These are phyloP conservation scores for Carex pumila DNA, from an alignment of 176 grass and related monocot species.

Conservation along the genomic window DNA sequence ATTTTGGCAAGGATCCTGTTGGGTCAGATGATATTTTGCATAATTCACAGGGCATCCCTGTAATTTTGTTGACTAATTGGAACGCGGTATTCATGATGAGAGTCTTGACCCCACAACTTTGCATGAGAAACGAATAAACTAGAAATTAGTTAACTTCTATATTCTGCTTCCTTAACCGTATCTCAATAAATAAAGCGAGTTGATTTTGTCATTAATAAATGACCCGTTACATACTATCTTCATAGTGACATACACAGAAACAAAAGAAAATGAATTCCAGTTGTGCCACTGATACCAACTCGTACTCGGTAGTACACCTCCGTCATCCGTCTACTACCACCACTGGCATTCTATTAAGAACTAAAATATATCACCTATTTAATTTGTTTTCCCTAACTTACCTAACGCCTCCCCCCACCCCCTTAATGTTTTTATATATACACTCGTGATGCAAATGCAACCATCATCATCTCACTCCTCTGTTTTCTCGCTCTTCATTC, in stretches of 20 bases:
- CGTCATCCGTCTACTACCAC: slow-evolving; percentile 7
- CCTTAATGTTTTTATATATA: background rate
- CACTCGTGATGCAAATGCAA: background rate
- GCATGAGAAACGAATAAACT: background rate
- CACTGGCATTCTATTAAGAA: background rate
- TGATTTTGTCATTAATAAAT: too few species aligned
- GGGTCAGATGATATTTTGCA: background rate
- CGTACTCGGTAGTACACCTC: slow-evolving; percentile 20
- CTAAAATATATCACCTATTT: background rate
- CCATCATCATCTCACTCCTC: background rate
- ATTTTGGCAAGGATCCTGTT: background rate
- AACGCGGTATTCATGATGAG: background rate
- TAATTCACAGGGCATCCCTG: background rate
- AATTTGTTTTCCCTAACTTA: background rate
- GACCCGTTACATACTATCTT: background rate
- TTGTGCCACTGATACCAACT: background rate
- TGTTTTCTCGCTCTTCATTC: background rate
- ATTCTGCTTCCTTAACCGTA: background rate
- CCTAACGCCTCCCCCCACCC: background rate
- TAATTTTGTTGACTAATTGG: background rate
- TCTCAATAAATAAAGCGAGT: background rate
- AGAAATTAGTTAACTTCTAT: background rate
- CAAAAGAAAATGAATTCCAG: background rate
- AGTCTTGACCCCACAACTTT: background rate
- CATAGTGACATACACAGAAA: background rate